Percentiles rank a stretch among this genome's conserved stretches.
phyloP scores from a whole-genome alignment of 2,329 filamentous ascomycete species.

The Fusarium albosuccineum region DNA sequence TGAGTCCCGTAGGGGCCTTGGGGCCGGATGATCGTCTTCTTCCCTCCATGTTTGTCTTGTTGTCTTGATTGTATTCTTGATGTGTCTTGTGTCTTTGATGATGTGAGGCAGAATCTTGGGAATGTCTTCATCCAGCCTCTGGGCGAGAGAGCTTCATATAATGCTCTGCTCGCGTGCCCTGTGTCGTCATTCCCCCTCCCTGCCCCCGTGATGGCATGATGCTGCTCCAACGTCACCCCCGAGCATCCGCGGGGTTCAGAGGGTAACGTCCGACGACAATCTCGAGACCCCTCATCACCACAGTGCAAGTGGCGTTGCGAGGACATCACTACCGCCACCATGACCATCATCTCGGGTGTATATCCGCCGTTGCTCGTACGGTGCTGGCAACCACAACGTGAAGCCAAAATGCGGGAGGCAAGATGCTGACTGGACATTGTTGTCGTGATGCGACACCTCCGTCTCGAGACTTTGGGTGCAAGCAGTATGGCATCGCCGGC shows the following conservation, averaged over 20 bases:
- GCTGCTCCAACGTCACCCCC: conserved; percentile 44
- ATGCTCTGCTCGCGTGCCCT: not conserved
- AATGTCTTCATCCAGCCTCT: not conserved
- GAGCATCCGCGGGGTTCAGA: conserved; percentile 28
- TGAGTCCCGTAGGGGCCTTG: conserved; percentile 41
- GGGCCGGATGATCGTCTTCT: conserved; percentile 26
- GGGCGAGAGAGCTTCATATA: conserved; percentile 37
- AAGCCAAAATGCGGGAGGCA: not conserved
- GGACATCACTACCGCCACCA: not conserved
- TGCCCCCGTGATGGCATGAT: conserved; percentile 36
- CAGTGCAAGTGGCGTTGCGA: conserved; percentile 39
- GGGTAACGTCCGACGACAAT: conserved; percentile 36
- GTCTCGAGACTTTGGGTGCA: not conserved
- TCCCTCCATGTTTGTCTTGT: conserved; percentile 22
- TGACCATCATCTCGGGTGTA: not conserved
- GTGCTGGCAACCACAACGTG: conserved; percentile 6
- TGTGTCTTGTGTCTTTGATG: not conserved
- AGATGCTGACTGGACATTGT: not conserved
- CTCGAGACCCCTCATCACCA: conserved; percentile 38
- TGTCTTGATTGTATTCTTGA: conserved; percentile 2
- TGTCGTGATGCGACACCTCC: conserved; percentile 13
- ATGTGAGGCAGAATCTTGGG: not conserved
- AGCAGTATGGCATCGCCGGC: conserved; percentile 17
- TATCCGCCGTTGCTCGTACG: not conserved
- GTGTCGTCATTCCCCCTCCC: conserved; percentile 37